These are phyloP conservation scores for Yamadazyma sp. DNA, from an alignment of 805 yeast species.

Conservation along the genomic window DNA sequence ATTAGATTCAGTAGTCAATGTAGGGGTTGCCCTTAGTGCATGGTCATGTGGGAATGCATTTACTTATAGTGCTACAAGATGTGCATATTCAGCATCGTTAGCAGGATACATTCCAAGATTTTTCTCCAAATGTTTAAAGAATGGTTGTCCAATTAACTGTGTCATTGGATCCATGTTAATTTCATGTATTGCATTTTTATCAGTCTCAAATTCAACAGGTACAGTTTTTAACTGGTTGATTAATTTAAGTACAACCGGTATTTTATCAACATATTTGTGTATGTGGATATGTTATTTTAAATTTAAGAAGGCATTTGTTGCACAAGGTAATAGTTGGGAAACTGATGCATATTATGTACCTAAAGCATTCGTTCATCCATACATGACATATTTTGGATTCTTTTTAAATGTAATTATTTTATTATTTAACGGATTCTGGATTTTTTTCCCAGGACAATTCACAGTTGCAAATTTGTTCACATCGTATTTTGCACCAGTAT, in stretches of 20 bases:
- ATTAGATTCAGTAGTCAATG: conserved; percentile 33
- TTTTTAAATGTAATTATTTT: conserved; percentile 23
- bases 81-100: conserved; percentile 30
- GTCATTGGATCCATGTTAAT: conserved; percentile 20
- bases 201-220: conserved; percentile 23
- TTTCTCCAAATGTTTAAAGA: conserved; percentile 28
- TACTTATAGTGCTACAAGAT: conserved; percentile 33
- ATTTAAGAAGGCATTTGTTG: conserved; percentile 25
- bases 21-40: conserved; percentile 30
- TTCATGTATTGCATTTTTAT: conserved; percentile 28
- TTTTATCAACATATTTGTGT: conserved; percentile 27
- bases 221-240: conserved; percentile 36
- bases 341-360: conserved; percentile 17
- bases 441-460: conserved; percentile 36
- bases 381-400: conserved; percentile 22
- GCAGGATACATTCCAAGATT: conserved; percentile 35
- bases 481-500: conserved; percentile 36
- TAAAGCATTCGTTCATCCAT: conserved; percentile 23
- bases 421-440: conserved; percentile 41
- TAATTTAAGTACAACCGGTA: conserved; percentile 34
- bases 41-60: conserved; percentile 39
- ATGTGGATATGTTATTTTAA: conserved; percentile 32
- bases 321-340: conserved; percentile 22
- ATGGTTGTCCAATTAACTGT: conserved; percentile 33
- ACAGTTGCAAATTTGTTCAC: conserved; percentile 34